Evolutionary conservation across 257 asterid genomes (phyloP).

Genomic region (Mitragyna speciosa): DNA sequence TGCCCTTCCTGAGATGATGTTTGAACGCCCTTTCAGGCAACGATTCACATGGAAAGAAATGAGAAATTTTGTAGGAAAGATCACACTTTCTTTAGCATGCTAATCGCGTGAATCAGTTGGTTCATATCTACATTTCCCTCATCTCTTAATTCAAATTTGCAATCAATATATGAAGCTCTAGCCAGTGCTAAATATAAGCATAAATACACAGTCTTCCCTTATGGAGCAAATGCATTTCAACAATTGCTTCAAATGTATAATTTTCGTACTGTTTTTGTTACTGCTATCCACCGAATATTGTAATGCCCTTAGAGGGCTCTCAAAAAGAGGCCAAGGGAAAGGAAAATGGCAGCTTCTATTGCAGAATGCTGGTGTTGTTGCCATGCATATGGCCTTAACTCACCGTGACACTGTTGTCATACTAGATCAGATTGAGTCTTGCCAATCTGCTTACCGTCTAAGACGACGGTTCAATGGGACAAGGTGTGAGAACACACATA

Average conservation of each 20-base stretch:
- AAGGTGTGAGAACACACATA: slow-evolving; percentile 24
- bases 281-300: slow-evolving; percentile 2
- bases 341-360: slow-evolving; percentile 57
- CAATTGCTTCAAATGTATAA: slow-evolving; percentile 20
- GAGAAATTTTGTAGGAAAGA: not conserved
- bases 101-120: too few species aligned
- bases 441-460: slow-evolving; percentile 37
- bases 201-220: not conserved
- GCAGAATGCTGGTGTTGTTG: slow-evolving; percentile 59
- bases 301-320: slow-evolving; percentile 3
- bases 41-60: slow-evolving; percentile 6
- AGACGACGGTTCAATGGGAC: slow-evolving; percentile 35
- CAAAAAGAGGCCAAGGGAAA: not conserved
- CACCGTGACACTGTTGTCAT: slow-evolving; percentile 54
- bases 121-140: too few species aligned
- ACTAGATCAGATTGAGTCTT: slow-evolving; percentile 45
- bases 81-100: too few species aligned
- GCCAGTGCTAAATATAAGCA: not conserved
- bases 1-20: not conserved
- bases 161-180: not conserved
- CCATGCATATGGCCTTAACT: slow-evolving; percentile 69
- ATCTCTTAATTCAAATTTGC: not conserved
- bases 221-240: slow-evolving; percentile 28
- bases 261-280: slow-evolving; percentile 12
- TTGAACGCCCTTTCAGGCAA: slow-evolving; percentile 1